Conservation (phyloP, 305 asterid species). For the Coffea humblotiana region DNA sequence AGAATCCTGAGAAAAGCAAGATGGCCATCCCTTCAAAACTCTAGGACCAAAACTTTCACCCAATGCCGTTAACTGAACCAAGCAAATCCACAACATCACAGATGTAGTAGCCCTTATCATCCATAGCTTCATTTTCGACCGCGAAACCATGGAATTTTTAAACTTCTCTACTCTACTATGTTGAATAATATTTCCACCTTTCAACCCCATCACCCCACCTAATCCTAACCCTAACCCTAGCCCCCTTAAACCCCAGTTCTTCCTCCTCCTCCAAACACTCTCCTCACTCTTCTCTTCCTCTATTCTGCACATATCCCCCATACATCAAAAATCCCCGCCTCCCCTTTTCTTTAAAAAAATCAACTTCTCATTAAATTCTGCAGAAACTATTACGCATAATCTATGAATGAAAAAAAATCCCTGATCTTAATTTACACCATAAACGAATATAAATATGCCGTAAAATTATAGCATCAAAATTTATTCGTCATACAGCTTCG, state of each 20-base stretch:
- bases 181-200: conserved; percentile 17
- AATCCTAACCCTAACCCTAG: conserved; percentile 15
- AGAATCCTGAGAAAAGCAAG: conserved; percentile 44
- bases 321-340: conserved; percentile 10
- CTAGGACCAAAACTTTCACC: conserved; percentile 74
- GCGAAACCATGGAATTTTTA: conserved; percentile 36
- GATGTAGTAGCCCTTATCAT: conserved; percentile 57
- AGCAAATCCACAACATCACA: conserved; percentile 64
- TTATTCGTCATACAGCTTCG: not conserved
- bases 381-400: not conserved
- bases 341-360: conserved; percentile 1
- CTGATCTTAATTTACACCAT: not conserved
- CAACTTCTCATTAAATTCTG: not conserved
- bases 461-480: not conserved
- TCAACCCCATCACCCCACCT: conserved; percentile 28
- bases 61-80: conserved; percentile 63
- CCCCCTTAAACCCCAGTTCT: conserved; percentile 29
- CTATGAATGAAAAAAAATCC: conserved; percentile 11
- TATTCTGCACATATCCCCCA: conserved; percentile 29
- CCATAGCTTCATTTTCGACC: conserved; percentile 67
- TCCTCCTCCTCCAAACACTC: conserved; percentile 19
- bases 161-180: conserved; percentile 29
- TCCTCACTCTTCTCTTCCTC: conserved; percentile 23
- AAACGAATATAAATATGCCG: conserved; percentile 9
- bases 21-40: conserved; percentile 64